A percentile compares a stretch with the other conserved stretches of the same genome.
Conservation (phyloP, 106 monocot genomes). For the Phalaenopsis equestris region DNA sequence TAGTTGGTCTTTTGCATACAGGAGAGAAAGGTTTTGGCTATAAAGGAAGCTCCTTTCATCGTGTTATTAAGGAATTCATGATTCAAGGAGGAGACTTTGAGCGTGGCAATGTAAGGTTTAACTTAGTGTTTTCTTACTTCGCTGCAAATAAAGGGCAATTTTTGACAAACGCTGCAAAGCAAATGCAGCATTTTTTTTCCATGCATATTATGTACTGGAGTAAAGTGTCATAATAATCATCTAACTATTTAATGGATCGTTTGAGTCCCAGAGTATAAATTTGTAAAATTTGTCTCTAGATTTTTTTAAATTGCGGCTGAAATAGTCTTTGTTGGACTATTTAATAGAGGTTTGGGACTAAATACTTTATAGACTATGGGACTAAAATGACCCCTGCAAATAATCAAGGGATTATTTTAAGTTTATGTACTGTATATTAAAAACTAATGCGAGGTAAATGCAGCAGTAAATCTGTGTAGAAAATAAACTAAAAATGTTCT, state of each 20-base stretch:
- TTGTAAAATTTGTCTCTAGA: too few species aligned
- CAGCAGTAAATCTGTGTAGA: neutral
- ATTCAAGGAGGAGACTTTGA: slow-evolving; percentile 84
- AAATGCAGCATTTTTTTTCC: neutral
- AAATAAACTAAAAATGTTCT: neutral
- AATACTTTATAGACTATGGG: too few species aligned
- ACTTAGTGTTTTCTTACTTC: neutral
- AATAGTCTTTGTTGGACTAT: too few species aligned
- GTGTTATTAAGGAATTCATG: slow-evolving; percentile 89
- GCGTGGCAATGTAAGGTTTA: slow-evolving; percentile 45
- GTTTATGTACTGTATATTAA: too few species aligned
- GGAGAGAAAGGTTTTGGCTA: slow-evolving; percentile 82
- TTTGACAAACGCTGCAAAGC: neutral
- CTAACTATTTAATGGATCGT: too few species aligned
- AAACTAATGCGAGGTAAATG: neutral
- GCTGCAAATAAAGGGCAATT: neutral
- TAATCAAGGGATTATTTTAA: too few species aligned
- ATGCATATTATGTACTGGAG: neutral
- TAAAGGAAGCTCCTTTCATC: slow-evolving; percentile 75
- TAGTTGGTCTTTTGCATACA: slow-evolving; percentile 6
- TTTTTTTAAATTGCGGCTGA: too few species aligned
- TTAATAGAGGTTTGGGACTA: too few species aligned
- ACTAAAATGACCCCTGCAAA: too few species aligned
- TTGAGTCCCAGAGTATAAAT: too few species aligned
- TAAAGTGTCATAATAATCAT: neutral